These are phyloP conservation scores for Trichoderma sp. DNA, from an alignment of 2,329 filamentous ascomycete species.

Conservation along the genomic window DNA sequence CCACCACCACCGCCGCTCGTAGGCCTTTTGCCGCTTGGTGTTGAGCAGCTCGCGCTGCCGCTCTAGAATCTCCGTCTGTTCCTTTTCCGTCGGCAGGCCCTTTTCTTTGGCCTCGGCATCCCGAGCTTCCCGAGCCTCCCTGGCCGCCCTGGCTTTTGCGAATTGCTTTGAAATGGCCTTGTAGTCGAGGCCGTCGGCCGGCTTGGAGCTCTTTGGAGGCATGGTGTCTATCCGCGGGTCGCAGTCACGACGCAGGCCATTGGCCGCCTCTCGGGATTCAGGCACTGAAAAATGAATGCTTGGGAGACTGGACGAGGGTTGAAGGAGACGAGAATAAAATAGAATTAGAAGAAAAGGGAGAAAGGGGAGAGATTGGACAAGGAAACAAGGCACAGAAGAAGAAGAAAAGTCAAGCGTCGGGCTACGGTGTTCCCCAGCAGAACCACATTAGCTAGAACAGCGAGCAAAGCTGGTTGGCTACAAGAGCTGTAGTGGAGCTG, in stretches of 20 bases:
- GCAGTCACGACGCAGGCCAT: constrained; percentile 18
- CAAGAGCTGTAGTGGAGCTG: constrained; percentile 9
- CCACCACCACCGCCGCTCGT: constrained; percentile 55
- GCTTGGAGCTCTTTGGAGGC: constrained; percentile 27
- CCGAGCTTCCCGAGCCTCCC: constrained; percentile 37
- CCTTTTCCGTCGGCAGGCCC: constrained; percentile 33
- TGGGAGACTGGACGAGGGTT: background rate
- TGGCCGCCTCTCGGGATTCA: background rate
- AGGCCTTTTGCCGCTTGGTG: constrained; percentile 45
- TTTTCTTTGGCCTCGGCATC: constrained; percentile 35
- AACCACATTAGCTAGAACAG: background rate
- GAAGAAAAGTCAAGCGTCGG: background rate
- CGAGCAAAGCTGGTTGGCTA: constrained; percentile 14
- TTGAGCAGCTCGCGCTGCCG: constrained; percentile 48
- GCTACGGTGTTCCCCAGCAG: constrained; percentile 17
- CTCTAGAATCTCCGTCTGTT: constrained; percentile 41
- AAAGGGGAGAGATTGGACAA: background rate
- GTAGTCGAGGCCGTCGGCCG: constrained; percentile 43
- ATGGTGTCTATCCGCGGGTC: constrained; percentile 25
- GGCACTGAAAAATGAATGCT: background rate
- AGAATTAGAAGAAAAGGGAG: background rate
- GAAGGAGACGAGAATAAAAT: background rate
- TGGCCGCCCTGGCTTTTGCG: constrained; percentile 50
- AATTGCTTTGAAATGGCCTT: constrained; percentile 53
- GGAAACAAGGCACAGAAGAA: background rate